Evolutionary conservation across 306 rosid species (phyloP).

Genomic region (Prunus dulcis): DNA sequence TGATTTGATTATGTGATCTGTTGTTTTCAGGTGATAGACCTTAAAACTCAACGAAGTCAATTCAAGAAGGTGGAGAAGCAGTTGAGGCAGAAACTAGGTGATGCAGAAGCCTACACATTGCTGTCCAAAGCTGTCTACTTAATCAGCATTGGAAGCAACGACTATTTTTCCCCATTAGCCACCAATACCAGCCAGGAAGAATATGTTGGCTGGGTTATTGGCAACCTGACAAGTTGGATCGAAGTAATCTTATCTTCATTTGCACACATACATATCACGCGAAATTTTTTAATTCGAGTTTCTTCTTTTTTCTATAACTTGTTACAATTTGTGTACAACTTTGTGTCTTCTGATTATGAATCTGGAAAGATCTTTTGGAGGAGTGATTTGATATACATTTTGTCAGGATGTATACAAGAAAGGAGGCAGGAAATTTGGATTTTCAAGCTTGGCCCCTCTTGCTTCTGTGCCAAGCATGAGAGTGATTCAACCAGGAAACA

Average conservation of each 20-base stretch:
- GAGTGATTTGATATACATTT: background rate
- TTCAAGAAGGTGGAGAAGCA: slow-evolving; percentile 34
- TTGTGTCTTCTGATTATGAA: too few relatives aligned
- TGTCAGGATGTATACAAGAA: slow-evolving; percentile 26
- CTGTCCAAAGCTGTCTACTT: slow-evolving; percentile 47
- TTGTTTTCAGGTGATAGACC: slow-evolving; percentile 36
- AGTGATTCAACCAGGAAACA: slow-evolving; percentile 4
- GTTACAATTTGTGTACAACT: too few relatives aligned
- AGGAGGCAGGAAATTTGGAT: slow-evolving; percentile 47
- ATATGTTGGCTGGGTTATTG: slow-evolving; percentile 33
- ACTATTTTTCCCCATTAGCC: background rate
- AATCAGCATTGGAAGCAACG: slow-evolving; percentile 18
- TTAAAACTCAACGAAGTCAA: slow-evolving; percentile 36
- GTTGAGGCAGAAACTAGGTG: slow-evolving; percentile 34
- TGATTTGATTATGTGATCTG: too few relatives aligned
- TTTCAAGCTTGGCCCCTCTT: slow-evolving; percentile 15
- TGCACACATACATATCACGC: too few relatives aligned
- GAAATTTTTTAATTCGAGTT: background rate
- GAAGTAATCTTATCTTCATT: slow-evolving; percentile 7
- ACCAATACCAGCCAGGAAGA: slow-evolving; percentile 5
- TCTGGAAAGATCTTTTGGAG: too few relatives aligned
- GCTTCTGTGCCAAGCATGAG: slow-evolving; percentile 30
- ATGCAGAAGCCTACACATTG: slow-evolving; percentile 22
- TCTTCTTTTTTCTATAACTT: background rate
- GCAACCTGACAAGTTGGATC: slow-evolving; percentile 32